Evolutionary conservation across 352 stramenopile species (phyloP).

Genomic region (Phytophthora cactorum): DNA sequence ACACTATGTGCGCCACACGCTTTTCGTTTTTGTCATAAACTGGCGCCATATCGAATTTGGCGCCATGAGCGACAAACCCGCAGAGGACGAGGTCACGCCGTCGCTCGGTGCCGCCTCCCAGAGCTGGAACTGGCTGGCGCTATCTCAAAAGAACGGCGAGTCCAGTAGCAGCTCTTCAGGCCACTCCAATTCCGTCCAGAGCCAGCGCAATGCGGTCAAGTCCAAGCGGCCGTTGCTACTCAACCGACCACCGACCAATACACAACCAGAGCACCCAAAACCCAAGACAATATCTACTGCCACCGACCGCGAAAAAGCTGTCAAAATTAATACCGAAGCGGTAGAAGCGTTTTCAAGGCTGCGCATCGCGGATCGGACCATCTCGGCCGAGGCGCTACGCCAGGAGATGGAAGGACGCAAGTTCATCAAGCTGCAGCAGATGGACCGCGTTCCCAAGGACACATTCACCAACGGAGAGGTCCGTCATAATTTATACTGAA

Average conservation of each 20-base stretch:
- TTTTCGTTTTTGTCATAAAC: not conserved
- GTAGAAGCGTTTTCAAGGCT: slow-evolving; percentile 67
- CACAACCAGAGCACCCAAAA: slow-evolving; percentile 11
- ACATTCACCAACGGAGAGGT: slow-evolving; percentile 68
- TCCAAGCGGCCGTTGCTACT: slow-evolving; percentile 23
- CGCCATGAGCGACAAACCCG: slow-evolving; percentile 18
- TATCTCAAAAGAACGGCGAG: slow-evolving; percentile 38
- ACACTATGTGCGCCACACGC: slow-evolving; percentile 2
- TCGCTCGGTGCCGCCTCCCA: slow-evolving; percentile 20
- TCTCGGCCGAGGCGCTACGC: slow-evolving; percentile 50
- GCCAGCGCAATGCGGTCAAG: slow-evolving; percentile 11
- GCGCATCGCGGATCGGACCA: slow-evolving; percentile 59
- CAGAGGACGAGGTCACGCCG: not conserved
- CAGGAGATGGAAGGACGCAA: slow-evolving; percentile 74
- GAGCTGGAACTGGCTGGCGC: slow-evolving; percentile 61
- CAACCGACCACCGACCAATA: slow-evolving; percentile 12
- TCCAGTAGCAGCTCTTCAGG: slow-evolving; percentile 13
- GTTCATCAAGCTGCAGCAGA: slow-evolving; percentile 63
- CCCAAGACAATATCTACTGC: slow-evolving; percentile 23
- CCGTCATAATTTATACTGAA: slow-evolving; percentile 4
- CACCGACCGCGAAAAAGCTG: slow-evolving; percentile 17
- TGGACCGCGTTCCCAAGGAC: slow-evolving; percentile 62
- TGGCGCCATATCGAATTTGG: slow-evolving; percentile 17
- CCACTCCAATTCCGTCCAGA: slow-evolving; percentile 19
- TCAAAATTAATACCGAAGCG: slow-evolving; percentile 24